Conservation (phyloP, 2,329 filamentous ascomycete species). For the Dichotomopilus funicola region DNA sequence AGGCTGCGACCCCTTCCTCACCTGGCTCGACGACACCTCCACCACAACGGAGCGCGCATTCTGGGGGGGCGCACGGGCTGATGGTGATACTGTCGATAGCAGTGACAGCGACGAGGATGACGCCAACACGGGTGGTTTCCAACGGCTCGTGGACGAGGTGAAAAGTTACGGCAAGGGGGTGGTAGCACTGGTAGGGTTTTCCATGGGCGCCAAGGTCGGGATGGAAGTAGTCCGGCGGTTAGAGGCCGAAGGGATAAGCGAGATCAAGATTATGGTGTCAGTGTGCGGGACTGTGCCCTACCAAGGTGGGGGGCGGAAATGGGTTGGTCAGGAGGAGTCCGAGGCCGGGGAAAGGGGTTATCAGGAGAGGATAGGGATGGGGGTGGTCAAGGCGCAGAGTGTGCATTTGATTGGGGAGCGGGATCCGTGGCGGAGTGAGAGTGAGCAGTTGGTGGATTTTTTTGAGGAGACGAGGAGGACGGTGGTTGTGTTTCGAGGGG, state of each 20-base stretch:
- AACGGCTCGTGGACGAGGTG: constrained; percentile 12
- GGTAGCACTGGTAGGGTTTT: constrained; percentile 31
- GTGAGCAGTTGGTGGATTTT: constrained; percentile 17
- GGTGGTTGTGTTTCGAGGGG: constrained; percentile 21
- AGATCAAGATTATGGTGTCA: constrained; percentile 13
- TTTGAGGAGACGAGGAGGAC: constrained; percentile 11
- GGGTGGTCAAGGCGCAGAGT: constrained; percentile 5
- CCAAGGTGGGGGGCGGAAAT: neutral
- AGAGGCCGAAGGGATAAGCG: neutral
- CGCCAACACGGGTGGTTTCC: neutral
- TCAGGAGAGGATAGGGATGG: constrained; percentile 5
- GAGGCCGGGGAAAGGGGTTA: neutral
- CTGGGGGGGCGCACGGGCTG: neutral
- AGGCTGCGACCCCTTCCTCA: constrained; percentile 29
- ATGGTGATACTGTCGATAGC: neutral
- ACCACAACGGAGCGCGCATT: constrained; percentile 3
- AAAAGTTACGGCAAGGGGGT: constrained; percentile 16
- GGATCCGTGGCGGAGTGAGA: constrained; percentile 18
- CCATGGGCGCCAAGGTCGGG: constrained; percentile 27
- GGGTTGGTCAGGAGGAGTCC: neutral
- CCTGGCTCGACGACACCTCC: constrained; percentile 28
- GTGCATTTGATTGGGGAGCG: constrained; percentile 19
- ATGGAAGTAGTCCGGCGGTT: constrained; percentile 14
- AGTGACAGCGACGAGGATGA: neutral
- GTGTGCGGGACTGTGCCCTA: constrained; percentile 18